Evolutionary conservation across 805 yeast genomes (phyloP), one percentile per base, ranked within the genome.

Genomic region (Hanseniaspora thailandica): DNA sequence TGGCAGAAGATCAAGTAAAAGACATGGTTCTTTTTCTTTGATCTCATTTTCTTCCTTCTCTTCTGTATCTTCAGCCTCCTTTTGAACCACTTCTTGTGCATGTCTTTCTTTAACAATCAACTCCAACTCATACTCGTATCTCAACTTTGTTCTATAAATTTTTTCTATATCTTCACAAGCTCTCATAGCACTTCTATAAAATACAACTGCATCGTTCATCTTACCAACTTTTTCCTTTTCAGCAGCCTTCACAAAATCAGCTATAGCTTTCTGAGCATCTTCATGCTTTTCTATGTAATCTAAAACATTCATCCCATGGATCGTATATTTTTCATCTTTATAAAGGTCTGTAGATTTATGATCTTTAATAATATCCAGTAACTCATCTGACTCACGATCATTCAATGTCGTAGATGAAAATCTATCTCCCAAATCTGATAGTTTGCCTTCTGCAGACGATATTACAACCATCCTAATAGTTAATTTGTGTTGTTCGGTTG

Each of bases 161-260:
- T 75, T 68, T 62, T 88, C 96, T 5, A 88, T 88, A 54, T 74
- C 74, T 13, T 67, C 71, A 57, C 75, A 63, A 5, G 67, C 38
- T 52, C 75, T 79, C 63, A 81, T 76, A 2, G 96, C 95, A 57
- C 74, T 72, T 57, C 94, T 71, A 66, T 88, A 88, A 58, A 69
- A 75, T 47, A 71, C 76, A 26, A 86, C 79, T 1, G 96, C 96
- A 61, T 87, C 95, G n/a, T 85, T 75, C 78, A 87, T 74, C 56
- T 78, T 71, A 0, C 96, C 96, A 47, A 72, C 76, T 33, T 75
- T 69, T 66, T 88, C 96, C 61, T 81, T 81, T 46, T 74, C 77
- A 0, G 81, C 77, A 2, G 87, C 96, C 48, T 72, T 65, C 59
- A 83, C 87, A 69, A 85, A 87, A 22, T 77, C 67, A 49, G 71